Conservation (phyloP, 179 eudicot species). For the Dionaea muscipula region DNA sequence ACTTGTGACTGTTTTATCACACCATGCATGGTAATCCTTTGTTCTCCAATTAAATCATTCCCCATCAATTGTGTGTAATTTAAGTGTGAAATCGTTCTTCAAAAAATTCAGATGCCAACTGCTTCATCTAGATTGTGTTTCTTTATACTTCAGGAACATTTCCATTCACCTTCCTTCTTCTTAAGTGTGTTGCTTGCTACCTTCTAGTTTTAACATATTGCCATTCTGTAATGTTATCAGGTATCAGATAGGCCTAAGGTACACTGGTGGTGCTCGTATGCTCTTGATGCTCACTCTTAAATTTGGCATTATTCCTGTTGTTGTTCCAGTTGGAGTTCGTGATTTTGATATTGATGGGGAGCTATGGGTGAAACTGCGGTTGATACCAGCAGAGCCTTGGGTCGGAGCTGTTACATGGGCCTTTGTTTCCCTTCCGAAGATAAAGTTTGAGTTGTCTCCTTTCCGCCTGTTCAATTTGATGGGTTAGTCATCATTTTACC, state of each 20-base stretch:
- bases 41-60: too few species aligned
- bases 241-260: constrained; percentile 95
- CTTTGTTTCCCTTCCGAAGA: constrained; percentile 93
- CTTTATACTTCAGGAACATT: not conserved
- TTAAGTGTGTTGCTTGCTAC: constrained; percentile 3
- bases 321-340: constrained; percentile 79
- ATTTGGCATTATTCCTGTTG: constrained; percentile 68
- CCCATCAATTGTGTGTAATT: too few species aligned
- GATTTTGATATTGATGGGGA: constrained; percentile 98
- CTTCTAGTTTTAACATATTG: not conserved
- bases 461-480: constrained; percentile 90
- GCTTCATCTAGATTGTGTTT: not conserved
- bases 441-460: constrained; percentile 70
- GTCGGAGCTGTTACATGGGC: constrained; percentile 97
- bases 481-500: constrained; percentile 43
- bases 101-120: too few species aligned
- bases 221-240: constrained; percentile 22
- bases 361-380: constrained; percentile 81
- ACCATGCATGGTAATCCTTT: too few species aligned
- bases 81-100: too few species aligned
- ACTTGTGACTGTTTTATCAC: too few species aligned
- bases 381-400: constrained; percentile 88
- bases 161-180: not conserved
- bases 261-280: constrained; percentile 97
- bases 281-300: constrained; percentile 70